These are phyloP conservation scores for Apiospora sp. DNA, from an alignment of 2,329 filamentous ascomycete species.

Conservation along the genomic window DNA sequence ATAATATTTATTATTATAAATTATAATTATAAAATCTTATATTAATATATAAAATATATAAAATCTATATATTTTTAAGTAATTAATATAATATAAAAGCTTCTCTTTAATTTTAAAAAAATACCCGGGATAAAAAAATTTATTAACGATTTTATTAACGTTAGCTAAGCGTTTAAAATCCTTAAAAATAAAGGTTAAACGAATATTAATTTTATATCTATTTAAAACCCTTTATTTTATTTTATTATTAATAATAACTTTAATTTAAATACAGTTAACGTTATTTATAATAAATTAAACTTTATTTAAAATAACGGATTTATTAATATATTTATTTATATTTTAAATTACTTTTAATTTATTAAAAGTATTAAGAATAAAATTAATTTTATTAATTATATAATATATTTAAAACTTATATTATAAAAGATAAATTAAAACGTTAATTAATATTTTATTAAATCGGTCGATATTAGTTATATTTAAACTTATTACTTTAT, in stretches of 20 bases:
- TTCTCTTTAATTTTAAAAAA: neutral
- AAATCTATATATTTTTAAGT: neutral
- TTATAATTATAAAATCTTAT: neutral
- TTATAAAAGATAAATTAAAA: neutral
- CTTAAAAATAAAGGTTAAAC: neutral
- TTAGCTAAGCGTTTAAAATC: constrained; percentile 1
- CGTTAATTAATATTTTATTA: neutral
- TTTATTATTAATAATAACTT: neutral
- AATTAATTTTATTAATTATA: too few relatives aligned
- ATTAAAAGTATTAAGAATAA: too few relatives aligned
- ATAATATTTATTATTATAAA: constrained; percentile 16
- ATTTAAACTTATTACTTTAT: constrained; percentile 15
- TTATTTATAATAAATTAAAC: neutral
- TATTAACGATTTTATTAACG: neutral
- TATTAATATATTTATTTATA: too few relatives aligned
- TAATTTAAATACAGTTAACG: neutral
- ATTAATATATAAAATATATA: neutral
- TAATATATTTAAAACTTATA: too few relatives aligned
- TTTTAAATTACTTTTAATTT: too few relatives aligned
- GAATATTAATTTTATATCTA: neutral
- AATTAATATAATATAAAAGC: constrained; percentile 19
- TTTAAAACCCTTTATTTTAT: neutral
- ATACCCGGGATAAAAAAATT: neutral
- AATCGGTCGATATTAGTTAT: neutral
- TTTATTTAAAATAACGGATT: neutral